Evolutionary conservation across 2,329 filamentous ascomycete genomes (phyloP), one percentile per base, ranked within the genome.

Genomic region (Ceratocystiopsis brevicomis): DNA sequence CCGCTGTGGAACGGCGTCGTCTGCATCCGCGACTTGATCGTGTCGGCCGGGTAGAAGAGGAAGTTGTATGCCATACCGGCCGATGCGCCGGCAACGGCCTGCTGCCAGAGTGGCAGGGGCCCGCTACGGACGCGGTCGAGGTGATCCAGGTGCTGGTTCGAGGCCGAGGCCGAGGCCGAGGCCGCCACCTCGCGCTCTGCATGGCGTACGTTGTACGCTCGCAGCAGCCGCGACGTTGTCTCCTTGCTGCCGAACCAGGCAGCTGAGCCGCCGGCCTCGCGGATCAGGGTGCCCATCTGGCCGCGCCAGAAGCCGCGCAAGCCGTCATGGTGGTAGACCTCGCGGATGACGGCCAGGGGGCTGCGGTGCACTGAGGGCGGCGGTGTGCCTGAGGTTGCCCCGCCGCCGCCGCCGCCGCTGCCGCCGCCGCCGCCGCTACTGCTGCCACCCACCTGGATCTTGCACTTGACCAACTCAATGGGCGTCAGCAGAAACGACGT

Each of bases 371-470:
- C 40, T 13, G 63, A 65, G 3, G 59, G 59, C 3, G 59, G 59
- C 3, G 54, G 55, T 19, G 56, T 57, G 18, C 65, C 66, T 18
- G 63, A 60, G 16, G 38, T 19, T 2, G 65, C 66, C 19, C 63
- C 61, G 3, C 59, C 56, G 1, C 63, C 57, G 11, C 71, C 84
- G 1, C 87, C 86, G 5, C 14, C 40, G 15, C 38, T 4, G 4
- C 15, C 13, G 33, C 33, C 33, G 13, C 11, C 11, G 3, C 13
- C 11, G 32, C 32, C 32, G 1, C n/a, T n/a, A n/a, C n/a, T n/a
- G n/a, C n/a, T n/a, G n/a, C n/a, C n/a, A n/a, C n/a, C n/a, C n/a
- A 88, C 87, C 59, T 98, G 90, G 64, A 98, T 93, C 62, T 90
- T 92, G 71, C 90, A 98, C 63, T 98, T 98, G 57, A 98, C 82